Conservation (phyloP, 208 protist genomes). For the Leishmania gerbilli region DNA sequence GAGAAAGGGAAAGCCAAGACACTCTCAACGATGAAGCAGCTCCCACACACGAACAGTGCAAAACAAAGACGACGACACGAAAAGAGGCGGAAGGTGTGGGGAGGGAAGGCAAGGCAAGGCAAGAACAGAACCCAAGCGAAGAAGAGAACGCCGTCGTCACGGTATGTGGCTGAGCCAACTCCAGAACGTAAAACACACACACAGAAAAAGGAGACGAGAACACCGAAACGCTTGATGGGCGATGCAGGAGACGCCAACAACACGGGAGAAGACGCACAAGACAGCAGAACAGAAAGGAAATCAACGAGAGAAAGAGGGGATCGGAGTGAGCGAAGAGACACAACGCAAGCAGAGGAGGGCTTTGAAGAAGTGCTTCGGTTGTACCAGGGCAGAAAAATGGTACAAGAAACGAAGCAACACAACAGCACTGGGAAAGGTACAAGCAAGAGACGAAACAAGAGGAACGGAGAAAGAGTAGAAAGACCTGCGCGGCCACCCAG, state of each 20-base stretch:
- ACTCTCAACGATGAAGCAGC: neutral
- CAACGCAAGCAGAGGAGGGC: neutral
- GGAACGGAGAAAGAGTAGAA: neutral
- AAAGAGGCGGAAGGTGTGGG: neutral
- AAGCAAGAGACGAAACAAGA: neutral
- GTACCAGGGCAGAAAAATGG: neutral
- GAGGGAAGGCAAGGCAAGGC: neutral
- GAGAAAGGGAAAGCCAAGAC: too few relatives aligned
- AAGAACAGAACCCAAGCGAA: neutral
- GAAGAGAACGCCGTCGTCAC: neutral
- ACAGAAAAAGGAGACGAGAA: neutral
- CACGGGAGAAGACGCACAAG: neutral
- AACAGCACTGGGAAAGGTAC: neutral
- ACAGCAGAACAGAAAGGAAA: neutral
- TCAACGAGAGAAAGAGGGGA: neutral
- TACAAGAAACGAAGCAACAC: neutral
- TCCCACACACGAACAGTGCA: neutral
- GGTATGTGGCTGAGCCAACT: too few relatives aligned
- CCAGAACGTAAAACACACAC: neutral
- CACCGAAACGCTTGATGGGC: neutral
- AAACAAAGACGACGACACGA: too few relatives aligned
- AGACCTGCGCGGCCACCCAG: neutral
- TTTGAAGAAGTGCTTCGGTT: neutral
- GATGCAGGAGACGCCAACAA: neutral
- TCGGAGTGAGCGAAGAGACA: neutral